Evolutionary conservation across 202 grass and related monocot genomes (phyloP), one percentile per base, ranked within the genome.

Genomic region (Musa balbisiana): DNA sequence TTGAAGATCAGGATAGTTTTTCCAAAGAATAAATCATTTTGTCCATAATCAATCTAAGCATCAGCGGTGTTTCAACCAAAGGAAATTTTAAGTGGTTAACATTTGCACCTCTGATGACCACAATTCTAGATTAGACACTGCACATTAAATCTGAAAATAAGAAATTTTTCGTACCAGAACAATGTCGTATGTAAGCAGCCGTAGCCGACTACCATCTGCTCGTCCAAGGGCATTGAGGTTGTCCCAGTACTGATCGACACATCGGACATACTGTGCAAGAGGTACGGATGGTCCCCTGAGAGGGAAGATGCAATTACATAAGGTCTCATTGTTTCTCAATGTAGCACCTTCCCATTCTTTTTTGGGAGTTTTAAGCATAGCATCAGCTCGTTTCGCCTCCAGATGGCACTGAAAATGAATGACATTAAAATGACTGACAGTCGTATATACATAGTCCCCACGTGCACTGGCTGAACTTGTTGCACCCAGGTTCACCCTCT

Each of bases 281-380:
- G 94, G 88, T 83, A 94, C 94, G 13, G 88, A 88, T 53, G 88
- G 88, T 21, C 94, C 91, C 64, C 83, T 89, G 64, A 98, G 69
- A 20, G 94, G 91, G 73, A 98, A 98, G 64, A 98, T 92, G 77
- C 94, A 98, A 86, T 98, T 98, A 74, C 94, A 98, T 80, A 98
- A 83, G 23, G 94, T 94, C 62, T 98, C 94, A 72, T 98, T 98
- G 60, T 98, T 98, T 77, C 94, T 86, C 83, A 98, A 66, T 21
- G 94, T 89, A 83, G 94, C 94, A 51, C 94, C 94, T 70, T 98
- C 94, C 94, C 94, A 98, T 85, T 98, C 94, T 78, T 89, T 98
- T 83, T 98, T 98, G 21, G 94, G 94, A 79, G 76, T 94, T 84
- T 88, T 98, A 70, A 94, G 77, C 75, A 88, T 85, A 74, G 94